These are phyloP conservation scores for Aspergillus caelatus DNA, from an alignment of 2,329 filamentous ascomycete species.

Conservation along the genomic window DNA sequence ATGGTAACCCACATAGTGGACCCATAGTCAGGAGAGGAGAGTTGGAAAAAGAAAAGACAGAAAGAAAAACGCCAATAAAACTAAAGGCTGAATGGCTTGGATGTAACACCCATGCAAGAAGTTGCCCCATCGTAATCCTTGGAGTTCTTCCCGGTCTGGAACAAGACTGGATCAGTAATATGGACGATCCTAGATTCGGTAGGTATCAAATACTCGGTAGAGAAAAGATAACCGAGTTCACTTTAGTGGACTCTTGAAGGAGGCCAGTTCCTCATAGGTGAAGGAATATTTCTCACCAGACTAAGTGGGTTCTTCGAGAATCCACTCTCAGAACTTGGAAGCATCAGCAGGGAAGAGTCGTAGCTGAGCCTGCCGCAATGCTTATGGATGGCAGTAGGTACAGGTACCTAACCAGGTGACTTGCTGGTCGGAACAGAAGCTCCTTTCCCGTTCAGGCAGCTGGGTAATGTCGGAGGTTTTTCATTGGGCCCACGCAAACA, in stretches of 20 bases:
- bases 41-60: not conserved
- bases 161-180: not conserved
- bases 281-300: not conserved
- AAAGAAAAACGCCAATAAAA: not conserved
- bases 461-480: not conserved
- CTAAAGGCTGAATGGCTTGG: not conserved
- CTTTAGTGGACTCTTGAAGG: not conserved
- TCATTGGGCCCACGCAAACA: not conserved
- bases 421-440: not conserved
- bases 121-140: not conserved
- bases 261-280: not conserved
- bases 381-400: not conserved
- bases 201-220: not conserved
- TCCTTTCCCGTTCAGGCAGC: not conserved
- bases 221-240: not conserved
- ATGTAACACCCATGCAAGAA: not conserved
- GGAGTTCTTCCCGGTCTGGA: not conserved
- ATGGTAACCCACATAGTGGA: conserved; percentile 3
- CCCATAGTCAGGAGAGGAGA: not conserved
- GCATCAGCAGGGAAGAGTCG: not conserved
- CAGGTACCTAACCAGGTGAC: not conserved
- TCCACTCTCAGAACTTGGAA: not conserved
- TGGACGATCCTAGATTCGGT: not conserved
- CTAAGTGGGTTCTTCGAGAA: not conserved
- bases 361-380: not conserved